Percentiles rank a stretch among this genome's conserved stretches.
phyloP scores from a whole-genome alignment of 192 early-diverging fungal genomes.

The Coemansia sp. region DNA sequence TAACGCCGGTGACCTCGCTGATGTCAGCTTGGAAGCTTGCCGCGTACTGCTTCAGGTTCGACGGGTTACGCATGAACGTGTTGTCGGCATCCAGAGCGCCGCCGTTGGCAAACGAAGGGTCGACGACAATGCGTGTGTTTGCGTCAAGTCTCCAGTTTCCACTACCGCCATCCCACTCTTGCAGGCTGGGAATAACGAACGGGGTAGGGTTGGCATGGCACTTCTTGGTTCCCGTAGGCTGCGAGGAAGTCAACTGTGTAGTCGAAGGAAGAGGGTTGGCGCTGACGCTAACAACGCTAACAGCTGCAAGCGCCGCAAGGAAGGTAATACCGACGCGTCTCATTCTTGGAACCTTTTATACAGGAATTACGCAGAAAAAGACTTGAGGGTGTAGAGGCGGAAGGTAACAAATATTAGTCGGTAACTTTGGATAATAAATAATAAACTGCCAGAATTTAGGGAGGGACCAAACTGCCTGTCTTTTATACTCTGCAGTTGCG shows the following conservation, averaged over 20 bases:
- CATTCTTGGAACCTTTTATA: constrained; percentile 12
- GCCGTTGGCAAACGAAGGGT: constrained; percentile 35
- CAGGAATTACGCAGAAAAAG: constrained; percentile 1
- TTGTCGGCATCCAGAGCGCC: constrained; percentile 24
- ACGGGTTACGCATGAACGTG: constrained; percentile 45
- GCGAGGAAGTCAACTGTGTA: constrained; percentile 1
- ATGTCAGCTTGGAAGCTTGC: constrained; percentile 37
- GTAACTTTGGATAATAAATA: neutral
- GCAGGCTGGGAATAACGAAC: constrained; percentile 45
- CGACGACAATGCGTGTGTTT: constrained; percentile 37
- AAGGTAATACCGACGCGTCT: constrained; percentile 27
- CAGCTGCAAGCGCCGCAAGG: constrained; percentile 33
- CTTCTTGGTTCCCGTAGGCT: constrained; percentile 4
- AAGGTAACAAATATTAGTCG: neutral
- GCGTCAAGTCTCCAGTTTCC: constrained; percentile 37
- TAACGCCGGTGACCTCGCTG: constrained; percentile 31
- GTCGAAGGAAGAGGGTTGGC: constrained; percentile 29
- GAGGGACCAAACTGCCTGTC: neutral
- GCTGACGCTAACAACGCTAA: constrained; percentile 18
- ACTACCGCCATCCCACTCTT: constrained; percentile 40
- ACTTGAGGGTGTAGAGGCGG: neutral
- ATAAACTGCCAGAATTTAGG: neutral
- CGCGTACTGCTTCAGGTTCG: constrained; percentile 35
- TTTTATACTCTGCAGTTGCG: neutral
- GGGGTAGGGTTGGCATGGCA: constrained; percentile 34